These are phyloP conservation scores for Clarkia xantiana DNA, from an alignment of 345 rosid species.

Conservation along the genomic window DNA sequence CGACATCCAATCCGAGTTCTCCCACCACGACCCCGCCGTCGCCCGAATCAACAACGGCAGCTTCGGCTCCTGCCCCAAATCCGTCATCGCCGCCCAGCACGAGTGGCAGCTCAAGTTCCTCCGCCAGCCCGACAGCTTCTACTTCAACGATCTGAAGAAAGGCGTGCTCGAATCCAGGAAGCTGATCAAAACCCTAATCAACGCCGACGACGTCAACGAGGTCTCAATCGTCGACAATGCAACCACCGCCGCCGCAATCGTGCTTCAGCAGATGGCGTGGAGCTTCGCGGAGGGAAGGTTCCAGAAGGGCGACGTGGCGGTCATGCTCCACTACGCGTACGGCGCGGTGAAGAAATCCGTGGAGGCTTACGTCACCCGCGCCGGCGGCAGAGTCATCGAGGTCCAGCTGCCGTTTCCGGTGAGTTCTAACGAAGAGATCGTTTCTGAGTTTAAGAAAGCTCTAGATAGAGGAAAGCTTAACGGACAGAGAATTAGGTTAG, in stretches of 20 bases:
- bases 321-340: slow-evolving; percentile 80
- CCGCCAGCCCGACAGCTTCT: slow-evolving; percentile 68
- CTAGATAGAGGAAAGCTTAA: slow-evolving; percentile 47
- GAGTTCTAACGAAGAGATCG: slow-evolving; percentile 40
- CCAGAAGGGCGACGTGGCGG: slow-evolving; percentile 52
- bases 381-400: slow-evolving; percentile 79
- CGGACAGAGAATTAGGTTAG: slow-evolving; percentile 65
- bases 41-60: slow-evolving; percentile 89
- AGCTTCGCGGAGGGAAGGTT: slow-evolving; percentile 52
- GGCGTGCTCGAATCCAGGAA: slow-evolving; percentile 43
- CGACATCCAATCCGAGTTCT: slow-evolving; percentile 55
- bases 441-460: slow-evolving; percentile 42
- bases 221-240: slow-evolving; percentile 90
- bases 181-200: slow-evolving; percentile 36
- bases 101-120: slow-evolving; percentile 55
- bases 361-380: slow-evolving; percentile 73
- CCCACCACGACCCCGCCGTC: slow-evolving; percentile 54
- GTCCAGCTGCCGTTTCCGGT: slow-evolving; percentile 80
- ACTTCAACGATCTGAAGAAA: slow-evolving; percentile 39
- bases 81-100: slow-evolving; percentile 48
- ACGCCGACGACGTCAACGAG: slow-evolving; percentile 59
- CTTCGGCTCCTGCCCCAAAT: slow-evolving; percentile 72
- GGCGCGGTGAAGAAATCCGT: slow-evolving; percentile 80
- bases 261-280: slow-evolving; percentile 60
- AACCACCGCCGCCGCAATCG: slow-evolving; percentile 83